Evolutionary conservation across 805 yeast species (phyloP).

Genomic region (Kazachstania kunashirensis): DNA sequence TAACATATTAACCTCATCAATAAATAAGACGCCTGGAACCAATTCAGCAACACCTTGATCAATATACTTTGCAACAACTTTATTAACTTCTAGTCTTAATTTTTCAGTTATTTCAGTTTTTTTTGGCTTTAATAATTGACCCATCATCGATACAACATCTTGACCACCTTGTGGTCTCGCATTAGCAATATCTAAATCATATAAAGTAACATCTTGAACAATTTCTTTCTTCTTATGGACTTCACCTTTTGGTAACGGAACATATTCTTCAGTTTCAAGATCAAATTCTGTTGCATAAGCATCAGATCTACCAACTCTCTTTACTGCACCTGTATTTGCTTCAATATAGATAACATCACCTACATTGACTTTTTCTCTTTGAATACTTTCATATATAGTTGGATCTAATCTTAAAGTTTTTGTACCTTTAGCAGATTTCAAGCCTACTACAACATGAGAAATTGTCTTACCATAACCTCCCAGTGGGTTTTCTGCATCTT

Average conservation of each 20-base stretch:
- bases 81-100: constrained; percentile 84
- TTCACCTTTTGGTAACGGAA: constrained; percentile 97
- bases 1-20: constrained; percentile 97
- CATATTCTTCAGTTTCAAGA: constrained; percentile 96
- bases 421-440: constrained; percentile 86
- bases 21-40: constrained; percentile 94
- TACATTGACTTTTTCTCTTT: constrained; percentile 85
- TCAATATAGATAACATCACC: constrained; percentile 98
- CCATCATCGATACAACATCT: constrained; percentile 92
- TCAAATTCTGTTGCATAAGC: constrained; percentile 98
- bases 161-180: constrained; percentile 97
- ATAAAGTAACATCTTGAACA: constrained; percentile 93
- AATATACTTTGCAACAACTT: constrained; percentile 89
- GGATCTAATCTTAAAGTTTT: constrained; percentile 86
- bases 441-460: constrained; percentile 85
- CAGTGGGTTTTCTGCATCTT: constrained; percentile 90
- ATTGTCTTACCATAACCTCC: constrained; percentile 98
- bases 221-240: constrained; percentile 97
- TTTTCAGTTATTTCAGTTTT: constrained; percentile 97
- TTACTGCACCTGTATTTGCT: constrained; percentile 94
- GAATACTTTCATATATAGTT: constrained; percentile 84
- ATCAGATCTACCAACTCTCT: constrained; percentile 96
- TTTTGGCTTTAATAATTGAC: constrained; percentile 89
- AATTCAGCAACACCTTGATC: constrained; percentile 98
- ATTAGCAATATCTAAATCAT: constrained; percentile 93